Conservation (phyloP, 805 yeast genomes). For the Metschnikowia santaceciliae region DNA sequence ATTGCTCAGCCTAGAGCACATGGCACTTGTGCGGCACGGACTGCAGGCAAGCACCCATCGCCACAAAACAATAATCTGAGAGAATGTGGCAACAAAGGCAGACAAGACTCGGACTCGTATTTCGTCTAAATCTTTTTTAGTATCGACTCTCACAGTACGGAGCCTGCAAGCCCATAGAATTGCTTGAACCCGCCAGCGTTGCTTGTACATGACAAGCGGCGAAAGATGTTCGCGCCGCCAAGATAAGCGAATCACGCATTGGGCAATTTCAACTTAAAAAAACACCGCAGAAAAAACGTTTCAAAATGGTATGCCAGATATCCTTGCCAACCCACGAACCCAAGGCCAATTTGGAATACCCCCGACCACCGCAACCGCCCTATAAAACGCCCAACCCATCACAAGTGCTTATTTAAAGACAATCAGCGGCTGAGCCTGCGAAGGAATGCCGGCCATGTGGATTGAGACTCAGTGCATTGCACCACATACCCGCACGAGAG, state of each 20-base stretch:
- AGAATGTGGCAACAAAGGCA: background rate
- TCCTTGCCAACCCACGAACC: background rate
- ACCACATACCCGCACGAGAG: slow-evolving; percentile 6
- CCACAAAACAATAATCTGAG: background rate
- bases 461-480: slow-evolving; percentile 2
- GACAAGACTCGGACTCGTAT: background rate
- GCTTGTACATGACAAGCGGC: slow-evolving; percentile 2
- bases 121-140: too few species aligned
- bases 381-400: too few species aligned
- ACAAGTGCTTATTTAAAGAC: background rate
- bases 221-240: slow-evolving; percentile 4
- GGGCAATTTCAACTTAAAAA: slow-evolving; percentile 1
- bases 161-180: background rate
- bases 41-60: background rate
- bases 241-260: slow-evolving; percentile 6
- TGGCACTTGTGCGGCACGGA: slow-evolving; percentile 1
- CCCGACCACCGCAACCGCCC: background rate
- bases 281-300: background rate
- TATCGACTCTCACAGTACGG: too few species aligned
- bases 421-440: background rate
- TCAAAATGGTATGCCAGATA: background rate
- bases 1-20: background rate
- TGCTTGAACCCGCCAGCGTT: background rate
- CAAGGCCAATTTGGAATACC: background rate
- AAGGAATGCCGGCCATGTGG: background rate